Percentiles rank a stretch among this genome's conserved stretches.
Evolutionary conservation across 257 asterid species (phyloP).

Genomic region (Nicotiana otophora): DNA sequence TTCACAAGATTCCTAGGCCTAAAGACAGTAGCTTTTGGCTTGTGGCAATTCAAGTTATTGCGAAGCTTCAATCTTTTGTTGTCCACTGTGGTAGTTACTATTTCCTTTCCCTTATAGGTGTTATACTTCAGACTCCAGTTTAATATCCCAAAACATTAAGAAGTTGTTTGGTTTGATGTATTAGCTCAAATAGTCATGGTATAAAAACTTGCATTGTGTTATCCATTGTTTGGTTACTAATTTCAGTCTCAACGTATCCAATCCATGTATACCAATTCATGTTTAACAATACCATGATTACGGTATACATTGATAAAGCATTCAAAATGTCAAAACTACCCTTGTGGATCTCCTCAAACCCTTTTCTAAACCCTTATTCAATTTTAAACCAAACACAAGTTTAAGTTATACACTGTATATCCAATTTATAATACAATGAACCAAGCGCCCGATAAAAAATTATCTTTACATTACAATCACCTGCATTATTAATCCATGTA

Average conservation of each 20-base stretch:
- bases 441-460: not conserved
- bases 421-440: too few species aligned
- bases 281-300: not conserved
- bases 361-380: not conserved
- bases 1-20: slow-evolving; percentile 59
- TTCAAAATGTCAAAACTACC: not conserved
- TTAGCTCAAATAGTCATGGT: not conserved
- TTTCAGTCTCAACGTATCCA: not conserved
- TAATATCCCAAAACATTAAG: not conserved
- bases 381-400: not conserved
- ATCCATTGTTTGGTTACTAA: not conserved
- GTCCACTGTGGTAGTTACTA: slow-evolving; percentile 50
- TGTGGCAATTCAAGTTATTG: slow-evolving; percentile 56
- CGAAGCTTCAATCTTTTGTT: slow-evolving; percentile 66
- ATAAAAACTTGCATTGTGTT: not conserved
- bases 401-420: not conserved
- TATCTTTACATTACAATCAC: too few species aligned
- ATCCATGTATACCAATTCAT: not conserved
- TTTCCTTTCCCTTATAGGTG: not conserved
- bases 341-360: not conserved
- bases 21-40: slow-evolving; percentile 78
- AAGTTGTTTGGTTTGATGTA: not conserved
- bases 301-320: not conserved
- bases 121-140: not conserved
- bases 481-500: not conserved